These are phyloP conservation scores for Polytrichum formosum DNA, from an alignment of 225 moss, liverwort and hornwort genomes.

Conservation along the genomic window DNA sequence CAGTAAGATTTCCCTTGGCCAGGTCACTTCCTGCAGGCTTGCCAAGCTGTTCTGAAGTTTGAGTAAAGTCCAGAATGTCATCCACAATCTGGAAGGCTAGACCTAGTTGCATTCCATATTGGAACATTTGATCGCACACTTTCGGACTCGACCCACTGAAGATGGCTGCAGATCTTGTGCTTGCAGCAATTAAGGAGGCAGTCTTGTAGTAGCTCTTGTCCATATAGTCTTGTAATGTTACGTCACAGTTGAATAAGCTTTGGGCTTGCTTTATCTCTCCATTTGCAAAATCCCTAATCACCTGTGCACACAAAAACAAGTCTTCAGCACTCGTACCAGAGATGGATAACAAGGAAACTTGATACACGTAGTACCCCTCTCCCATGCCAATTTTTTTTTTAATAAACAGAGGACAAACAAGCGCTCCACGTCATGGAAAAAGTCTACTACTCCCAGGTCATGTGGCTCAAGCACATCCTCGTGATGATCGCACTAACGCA, in stretches of 20 bases:
- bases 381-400: too few relatives aligned
- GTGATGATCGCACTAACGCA: too few relatives aligned
- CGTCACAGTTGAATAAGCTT: slow-evolving; percentile 78
- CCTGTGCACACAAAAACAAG: slow-evolving; percentile 34
- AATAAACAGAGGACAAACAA: too few relatives aligned
- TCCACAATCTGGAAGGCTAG: slow-evolving; percentile 97
- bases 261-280: slow-evolving; percentile 96
- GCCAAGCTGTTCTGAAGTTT: slow-evolving; percentile 85
- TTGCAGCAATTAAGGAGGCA: slow-evolving; percentile 80
- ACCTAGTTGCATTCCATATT: slow-evolving; percentile 82
- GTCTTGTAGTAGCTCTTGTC: slow-evolving; percentile 97
- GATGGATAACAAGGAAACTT: too few relatives aligned
- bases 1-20: slow-evolving; percentile 87
- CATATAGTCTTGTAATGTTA: slow-evolving; percentile 72
- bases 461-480: too few relatives aligned
- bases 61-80: slow-evolving; percentile 94
- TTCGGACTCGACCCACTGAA: slow-evolving; percentile 64
- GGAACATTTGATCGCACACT: slow-evolving; percentile 72
- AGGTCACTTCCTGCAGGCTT: slow-evolving; percentile 93
- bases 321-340: too few relatives aligned
- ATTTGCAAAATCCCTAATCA: slow-evolving; percentile 92
- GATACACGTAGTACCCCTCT: too few relatives aligned
- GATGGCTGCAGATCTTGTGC: slow-evolving; percentile 83
- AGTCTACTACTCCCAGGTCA: too few relatives aligned
- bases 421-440: too few relatives aligned